phyloP scores from a whole-genome alignment of 306 rosid species.

The Erythrophleum fordii region DNA sequence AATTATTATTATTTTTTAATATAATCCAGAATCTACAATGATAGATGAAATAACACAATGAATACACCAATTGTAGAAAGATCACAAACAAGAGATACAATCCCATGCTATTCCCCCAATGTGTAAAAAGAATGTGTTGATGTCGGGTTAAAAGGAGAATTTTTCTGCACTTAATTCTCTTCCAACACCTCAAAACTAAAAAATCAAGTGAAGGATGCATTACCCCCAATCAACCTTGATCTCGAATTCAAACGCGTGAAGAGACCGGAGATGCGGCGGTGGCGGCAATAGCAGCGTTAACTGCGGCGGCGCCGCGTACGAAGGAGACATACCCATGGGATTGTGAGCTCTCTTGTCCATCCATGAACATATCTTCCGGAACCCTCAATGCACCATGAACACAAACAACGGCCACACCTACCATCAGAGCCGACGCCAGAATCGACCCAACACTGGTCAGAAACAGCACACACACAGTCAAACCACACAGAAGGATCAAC shows the following conservation, averaged over 20 bases:
- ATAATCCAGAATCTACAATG: not conserved
- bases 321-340: conserved; percentile 68
- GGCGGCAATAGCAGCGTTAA: conserved; percentile 44
- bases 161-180: conserved; percentile 22
- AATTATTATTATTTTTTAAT: not conserved
- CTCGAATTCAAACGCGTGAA: conserved; percentile 53
- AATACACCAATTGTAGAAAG: conserved; percentile 20
- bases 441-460: conserved; percentile 90
- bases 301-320: conserved; percentile 60
- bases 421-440: conserved; percentile 68
- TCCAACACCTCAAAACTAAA: not conserved
- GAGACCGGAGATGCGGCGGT: conserved; percentile 48
- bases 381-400: conserved; percentile 82
- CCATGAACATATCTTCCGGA: conserved; percentile 92
- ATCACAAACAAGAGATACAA: conserved; percentile 39
- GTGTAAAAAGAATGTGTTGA: conserved; percentile 35
- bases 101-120: conserved; percentile 35
- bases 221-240: conserved; percentile 23
- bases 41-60: conserved; percentile 3
- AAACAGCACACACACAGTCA: conserved; percentile 67
- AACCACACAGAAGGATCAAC: conserved; percentile 53
- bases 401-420: conserved; percentile 65
- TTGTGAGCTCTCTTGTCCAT: conserved; percentile 60
- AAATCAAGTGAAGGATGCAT: not conserved
- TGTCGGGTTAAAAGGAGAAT: conserved; percentile 18